A percentile compares a stretch with the other conserved stretches of the same genome.
phyloP scores from a whole-genome alignment of 208 protist species.

The Leptomonas seymouri region DNA sequence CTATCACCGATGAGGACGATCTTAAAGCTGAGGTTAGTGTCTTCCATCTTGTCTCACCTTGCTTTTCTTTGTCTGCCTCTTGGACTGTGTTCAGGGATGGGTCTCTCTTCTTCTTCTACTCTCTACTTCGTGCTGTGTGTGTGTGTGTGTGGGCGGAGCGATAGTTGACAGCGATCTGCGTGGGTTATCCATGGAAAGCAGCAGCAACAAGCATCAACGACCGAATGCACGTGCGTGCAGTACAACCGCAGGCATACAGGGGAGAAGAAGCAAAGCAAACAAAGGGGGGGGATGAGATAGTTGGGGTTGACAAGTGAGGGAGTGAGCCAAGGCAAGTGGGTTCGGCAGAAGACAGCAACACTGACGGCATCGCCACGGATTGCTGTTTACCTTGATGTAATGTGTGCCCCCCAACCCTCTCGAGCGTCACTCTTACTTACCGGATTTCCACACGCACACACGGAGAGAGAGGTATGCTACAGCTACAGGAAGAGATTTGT shows the following conservation, averaged over 20 bases:
- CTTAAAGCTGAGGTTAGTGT: slow-evolving; percentile 92
- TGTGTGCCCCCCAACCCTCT: too few relatives aligned
- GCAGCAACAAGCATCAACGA: too few relatives aligned
- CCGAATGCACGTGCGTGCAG: not conserved
- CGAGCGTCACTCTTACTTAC: too few relatives aligned
- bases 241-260: not conserved
- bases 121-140: not conserved
- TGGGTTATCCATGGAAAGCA: too few relatives aligned
- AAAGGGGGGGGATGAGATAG: not conserved
- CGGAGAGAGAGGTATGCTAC: too few relatives aligned
- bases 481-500: too few relatives aligned
- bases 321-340: too few relatives aligned
- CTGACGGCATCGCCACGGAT: too few relatives aligned
- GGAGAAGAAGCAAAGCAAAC: not conserved
- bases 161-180: not conserved
- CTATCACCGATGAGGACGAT: slow-evolving; percentile 95
- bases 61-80: too few relatives aligned
- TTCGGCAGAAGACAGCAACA: too few relatives aligned
- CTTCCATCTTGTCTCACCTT: slow-evolving; percentile 64
- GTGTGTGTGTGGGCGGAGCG: not conserved
- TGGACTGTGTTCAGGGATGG: not conserved
- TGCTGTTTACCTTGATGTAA: too few relatives aligned
- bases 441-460: too few relatives aligned
- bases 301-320: not conserved
- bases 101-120: slow-evolving; percentile 37